Conservation (phyloP, 208 protist genomes). For the Crithidia bombi region DNA sequence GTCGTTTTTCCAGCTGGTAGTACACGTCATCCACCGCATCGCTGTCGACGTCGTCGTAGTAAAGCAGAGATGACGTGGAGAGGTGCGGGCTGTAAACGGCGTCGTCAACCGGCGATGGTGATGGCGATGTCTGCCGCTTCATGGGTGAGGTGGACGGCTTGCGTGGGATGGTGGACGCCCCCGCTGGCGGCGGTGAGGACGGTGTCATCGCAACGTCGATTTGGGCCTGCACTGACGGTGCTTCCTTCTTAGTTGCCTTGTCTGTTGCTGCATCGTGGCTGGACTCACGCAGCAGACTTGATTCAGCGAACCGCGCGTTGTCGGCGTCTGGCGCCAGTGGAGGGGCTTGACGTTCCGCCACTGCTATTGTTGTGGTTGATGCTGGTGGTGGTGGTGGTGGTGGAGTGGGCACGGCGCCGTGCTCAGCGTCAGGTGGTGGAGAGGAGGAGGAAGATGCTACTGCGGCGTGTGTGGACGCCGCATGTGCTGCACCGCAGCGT, state of each 20-base stretch:
- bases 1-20: constrained; percentile 35
- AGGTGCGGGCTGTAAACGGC: constrained; percentile 33
- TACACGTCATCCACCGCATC: constrained; percentile 38
- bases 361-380: no score
- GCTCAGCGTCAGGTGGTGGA: not conserved
- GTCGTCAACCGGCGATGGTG: not conserved
- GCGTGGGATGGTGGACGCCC: not conserved
- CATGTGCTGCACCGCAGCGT: not conserved
- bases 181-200: not conserved
- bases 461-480: no score
- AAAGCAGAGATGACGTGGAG: constrained; percentile 48
- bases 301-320: not conserved
- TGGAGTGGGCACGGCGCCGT: not conserved
- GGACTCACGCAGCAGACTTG: constrained; percentile 5
- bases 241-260: not conserved
- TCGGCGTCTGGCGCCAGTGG: not conserved
- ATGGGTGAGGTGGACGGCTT: not conserved
- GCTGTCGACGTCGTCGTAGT: constrained; percentile 51
- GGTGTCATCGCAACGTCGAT: no score
- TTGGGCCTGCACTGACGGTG: no score
- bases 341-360: not conserved
- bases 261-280: not conserved
- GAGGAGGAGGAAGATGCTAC: no score
- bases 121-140: not conserved
- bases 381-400: no score